These are phyloP conservation scores for Podospora tetraspora DNA, from an alignment of 495 filamentous ascomycete species.

Conservation along the genomic window DNA sequence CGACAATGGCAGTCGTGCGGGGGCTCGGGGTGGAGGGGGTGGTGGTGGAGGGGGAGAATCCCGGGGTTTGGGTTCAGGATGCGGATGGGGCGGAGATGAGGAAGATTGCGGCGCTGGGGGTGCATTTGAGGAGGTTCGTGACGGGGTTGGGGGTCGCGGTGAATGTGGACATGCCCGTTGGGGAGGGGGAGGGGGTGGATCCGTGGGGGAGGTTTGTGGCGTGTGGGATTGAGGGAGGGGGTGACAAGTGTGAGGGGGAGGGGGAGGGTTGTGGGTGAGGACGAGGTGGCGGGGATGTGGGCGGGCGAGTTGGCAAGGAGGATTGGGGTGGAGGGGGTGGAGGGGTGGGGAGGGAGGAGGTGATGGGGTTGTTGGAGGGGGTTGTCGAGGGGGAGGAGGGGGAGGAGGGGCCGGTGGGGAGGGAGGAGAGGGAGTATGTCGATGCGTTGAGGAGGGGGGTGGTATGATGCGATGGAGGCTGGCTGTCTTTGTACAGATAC, in stretches of 20 bases:
- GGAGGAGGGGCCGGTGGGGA: constrained; percentile 1
- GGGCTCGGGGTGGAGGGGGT: constrained; percentile 49
- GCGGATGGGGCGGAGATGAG: constrained; percentile 29
- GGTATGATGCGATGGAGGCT: too few species aligned
- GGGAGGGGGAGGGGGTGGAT: constrained; percentile 21
- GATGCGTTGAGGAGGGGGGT: neutral
- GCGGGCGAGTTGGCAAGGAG: constrained; percentile 22
- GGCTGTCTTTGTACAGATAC: neutral
- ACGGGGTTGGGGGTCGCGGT: constrained; percentile 82
- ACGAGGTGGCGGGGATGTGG: constrained; percentile 18
- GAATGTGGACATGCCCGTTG: constrained; percentile 59
- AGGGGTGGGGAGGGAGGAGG: constrained; percentile 17
- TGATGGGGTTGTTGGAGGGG: constrained; percentile 18
- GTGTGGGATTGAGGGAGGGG: constrained; percentile 75
- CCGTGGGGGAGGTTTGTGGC: constrained; percentile 65
- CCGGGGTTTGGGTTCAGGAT: constrained; percentile 72
- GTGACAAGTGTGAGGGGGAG: constrained; percentile 59
- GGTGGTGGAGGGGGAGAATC: constrained; percentile 64
- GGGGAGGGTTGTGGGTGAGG: constrained; percentile 21
- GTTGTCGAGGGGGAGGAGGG: constrained; percentile 2
- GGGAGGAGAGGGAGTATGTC: constrained; percentile 21
- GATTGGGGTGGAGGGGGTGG: constrained; percentile 24
- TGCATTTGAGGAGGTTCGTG: constrained; percentile 79
- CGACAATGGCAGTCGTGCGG: constrained; percentile 58
- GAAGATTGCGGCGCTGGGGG: constrained; percentile 87